Base-by-base conservation (phyloP, 169 alveolate species). In the Plasmodium yoelii region DNA sequence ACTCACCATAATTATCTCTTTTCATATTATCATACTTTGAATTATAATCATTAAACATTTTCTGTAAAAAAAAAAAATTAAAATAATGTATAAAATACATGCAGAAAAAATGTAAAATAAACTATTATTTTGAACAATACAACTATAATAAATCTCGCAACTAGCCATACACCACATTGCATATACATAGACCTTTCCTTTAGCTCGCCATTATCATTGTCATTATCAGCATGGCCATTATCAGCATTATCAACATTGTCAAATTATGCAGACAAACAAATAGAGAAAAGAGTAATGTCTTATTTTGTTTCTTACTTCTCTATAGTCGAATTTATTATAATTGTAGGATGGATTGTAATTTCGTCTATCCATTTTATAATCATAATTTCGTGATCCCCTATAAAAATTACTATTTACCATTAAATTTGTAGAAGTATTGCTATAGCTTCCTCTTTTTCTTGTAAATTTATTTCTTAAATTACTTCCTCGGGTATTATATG, bases 351-450 rank as follows among this genome's bases (percentile, higher is more conserved):
- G 8, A 39, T 82, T 82, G 28, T 82, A 82, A 55, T 59, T 55
- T 46, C 90, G 51, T 71, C 90, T 82, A 22, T 82, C 90, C 44
- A 82, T 44, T 57, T 82, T 82, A 49, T 82, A 67, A 34, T 82
- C 90, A 42, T 82, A 60, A 70, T 53, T 55, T 71, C 90, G 9
- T 53, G 84, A 28, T 51, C 90, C 84, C 49, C 84, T 82, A 46
- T 65, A 82, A 70, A 28, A 65, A 82, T 42, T 82, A 82, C 8
- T 73, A 65, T 34, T 61, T n/a, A 49, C 68, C 28, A 73, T 13
- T 44, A 60, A 42, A 60, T 59, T 73, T 6, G 67, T 19, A 6
- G 88, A 59, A 4, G 73, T 22, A 39, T 73, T 73, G 26, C 88
- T 73, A 64, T 73, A 73, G 22, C 73, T 73, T 44, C 84, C 84